These are phyloP conservation scores for Apiospora aurea DNA, from an alignment of 2,329 filamentous ascomycete genomes.

Conservation along the genomic window DNA sequence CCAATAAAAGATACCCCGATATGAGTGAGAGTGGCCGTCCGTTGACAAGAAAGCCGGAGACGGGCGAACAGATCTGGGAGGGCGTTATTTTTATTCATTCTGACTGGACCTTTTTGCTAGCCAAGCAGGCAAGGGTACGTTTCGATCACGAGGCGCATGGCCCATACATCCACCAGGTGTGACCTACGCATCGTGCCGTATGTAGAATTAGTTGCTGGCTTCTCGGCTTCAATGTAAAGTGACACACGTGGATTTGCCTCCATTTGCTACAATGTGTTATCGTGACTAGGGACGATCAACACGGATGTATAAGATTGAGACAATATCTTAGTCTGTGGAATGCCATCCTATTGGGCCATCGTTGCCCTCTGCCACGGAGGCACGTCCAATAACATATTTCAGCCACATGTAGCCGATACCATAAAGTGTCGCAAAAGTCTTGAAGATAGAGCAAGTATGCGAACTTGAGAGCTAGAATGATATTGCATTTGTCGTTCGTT, in stretches of 20 bases:
- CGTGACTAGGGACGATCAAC: too few relatives aligned
- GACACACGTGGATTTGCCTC: too few relatives aligned
- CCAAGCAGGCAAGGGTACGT: background rate
- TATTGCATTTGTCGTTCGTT: slow-evolving; percentile 13
- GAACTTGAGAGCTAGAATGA: slow-evolving; percentile 12
- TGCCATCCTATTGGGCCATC: too few relatives aligned
- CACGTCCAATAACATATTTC: background rate
- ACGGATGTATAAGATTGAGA: too few relatives aligned
- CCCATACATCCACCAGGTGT: too few relatives aligned
- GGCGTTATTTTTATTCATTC: background rate
- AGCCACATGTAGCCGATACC: background rate
- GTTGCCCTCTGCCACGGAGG: too few relatives aligned
- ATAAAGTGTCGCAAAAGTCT: background rate
- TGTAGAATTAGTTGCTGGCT: too few relatives aligned
- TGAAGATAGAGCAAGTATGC: background rate
- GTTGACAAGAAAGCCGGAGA: background rate
- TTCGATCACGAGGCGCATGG: background rate
- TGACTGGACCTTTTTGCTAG: background rate
- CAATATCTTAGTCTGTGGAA: too few relatives aligned
- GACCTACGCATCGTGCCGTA: too few relatives aligned
- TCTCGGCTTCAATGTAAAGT: too few relatives aligned
- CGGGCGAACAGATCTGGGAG: background rate
- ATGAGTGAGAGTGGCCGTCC: background rate
- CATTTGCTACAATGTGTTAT: too few relatives aligned
- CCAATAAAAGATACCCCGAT: slow-evolving; percentile 1